Base-by-base conservation (phyloP, 2,329 filamentous ascomycete species). In the Sporothrix phasma region DNA sequence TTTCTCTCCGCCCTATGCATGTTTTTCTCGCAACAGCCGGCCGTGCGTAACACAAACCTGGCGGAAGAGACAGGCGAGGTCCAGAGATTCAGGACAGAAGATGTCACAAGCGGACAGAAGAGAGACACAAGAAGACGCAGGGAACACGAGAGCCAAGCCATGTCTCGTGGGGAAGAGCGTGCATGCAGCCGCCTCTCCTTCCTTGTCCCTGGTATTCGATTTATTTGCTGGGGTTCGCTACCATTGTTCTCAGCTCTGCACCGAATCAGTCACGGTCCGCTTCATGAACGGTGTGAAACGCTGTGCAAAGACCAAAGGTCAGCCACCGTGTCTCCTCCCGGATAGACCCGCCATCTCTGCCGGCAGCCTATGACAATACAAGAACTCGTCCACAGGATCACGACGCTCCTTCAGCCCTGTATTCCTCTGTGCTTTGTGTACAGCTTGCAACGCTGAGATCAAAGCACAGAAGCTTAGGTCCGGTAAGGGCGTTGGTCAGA, bases 141-240 rank as follows among this genome's bases (percentile, higher is more conserved):
- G 39, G 39, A 15, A 29, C 17, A 43, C 56, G 45, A 43, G 3
- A 29, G 39, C 24, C 37, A 43, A 59, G 43, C 58, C 43, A 61
- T 61, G 58, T 61, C 58, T 61, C 58, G 58, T 61, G 58, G 58
- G 58, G 58, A 45, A 59, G 56, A 34, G 56, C 13, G 37, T 45
- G 24, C 39, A 59, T 59, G 56, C 56, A 59, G 51, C 24, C 45
- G 54, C 37, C 59, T 19, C 43, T 43, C 19, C 54, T 31, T 39
- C 54, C 46, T 31, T 24, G 31, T 13, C 39, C 54, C 19, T n/a
- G 29, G 17, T 59, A n/a, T 31, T 31, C 49, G 31, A 13, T 46
- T 62, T 54, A n/a, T 5, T 39, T 58, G 47, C 15, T 54, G 11
- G n/a, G n/a, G 4, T 37, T 26, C n/a, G 24, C 29, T 22, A 0